Conservation (phyloP, 73 alveolate species). For the Tetrahymena malaccensis region DNA sequence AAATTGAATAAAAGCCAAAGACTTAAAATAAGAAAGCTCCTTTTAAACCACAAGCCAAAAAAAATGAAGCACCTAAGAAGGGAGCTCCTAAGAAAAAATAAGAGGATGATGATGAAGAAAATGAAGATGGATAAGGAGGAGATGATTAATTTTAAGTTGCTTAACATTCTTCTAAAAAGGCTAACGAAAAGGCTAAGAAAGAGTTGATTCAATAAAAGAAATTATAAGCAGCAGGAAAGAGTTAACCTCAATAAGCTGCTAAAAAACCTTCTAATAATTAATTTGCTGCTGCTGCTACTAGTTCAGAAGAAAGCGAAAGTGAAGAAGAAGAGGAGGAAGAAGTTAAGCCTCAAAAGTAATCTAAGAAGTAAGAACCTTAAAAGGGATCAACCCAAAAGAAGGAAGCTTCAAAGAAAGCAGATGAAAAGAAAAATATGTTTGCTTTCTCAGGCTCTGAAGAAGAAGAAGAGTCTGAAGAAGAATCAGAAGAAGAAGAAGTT, state of each 20-base stretch:
- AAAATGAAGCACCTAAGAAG: conserved; percentile 37
- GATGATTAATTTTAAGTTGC: background rate
- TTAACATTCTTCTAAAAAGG: background rate
- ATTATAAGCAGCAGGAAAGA: background rate
- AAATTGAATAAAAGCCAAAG: conserved; percentile 3
- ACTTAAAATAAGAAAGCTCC: conserved; percentile 33
- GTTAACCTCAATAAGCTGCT: background rate
- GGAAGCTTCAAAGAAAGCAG: background rate
- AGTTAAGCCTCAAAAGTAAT: background rate
- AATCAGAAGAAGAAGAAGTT: conserved; percentile 55
- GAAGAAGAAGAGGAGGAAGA: background rate
- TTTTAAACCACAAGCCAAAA: conserved; percentile 15
- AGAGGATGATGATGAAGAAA: conserved; percentile 13
- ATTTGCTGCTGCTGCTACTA: background rate
- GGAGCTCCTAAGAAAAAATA: conserved; percentile 44
- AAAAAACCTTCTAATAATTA: background rate
- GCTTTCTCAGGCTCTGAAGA: background rate
- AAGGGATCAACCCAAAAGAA: background rate
- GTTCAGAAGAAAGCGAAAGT: background rate
- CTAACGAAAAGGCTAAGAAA: background rate
- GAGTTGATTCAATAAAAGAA: background rate
- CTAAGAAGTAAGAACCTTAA: background rate
- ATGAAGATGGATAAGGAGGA: conserved; percentile 49
- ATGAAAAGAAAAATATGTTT: background rate
- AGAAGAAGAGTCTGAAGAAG: conserved; percentile 19